These are phyloP conservation scores for Lentinus polychrous DNA, from an alignment of 1,284 basidiomycete species.

Conservation along the genomic window DNA sequence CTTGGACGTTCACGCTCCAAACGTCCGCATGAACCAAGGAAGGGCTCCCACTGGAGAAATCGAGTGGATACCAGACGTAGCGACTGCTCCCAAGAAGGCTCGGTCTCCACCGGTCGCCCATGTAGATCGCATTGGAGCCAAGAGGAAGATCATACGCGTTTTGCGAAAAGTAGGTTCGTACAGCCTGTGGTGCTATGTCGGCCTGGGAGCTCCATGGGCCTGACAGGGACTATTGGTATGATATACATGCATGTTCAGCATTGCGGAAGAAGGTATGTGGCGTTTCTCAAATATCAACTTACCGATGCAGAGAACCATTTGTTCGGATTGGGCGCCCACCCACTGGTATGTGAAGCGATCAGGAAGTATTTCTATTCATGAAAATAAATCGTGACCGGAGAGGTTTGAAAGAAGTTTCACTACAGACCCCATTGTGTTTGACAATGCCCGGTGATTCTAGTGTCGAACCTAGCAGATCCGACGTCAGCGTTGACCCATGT, in stretches of 20 bases:
- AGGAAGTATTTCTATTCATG: constrained; percentile 45
- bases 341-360: constrained; percentile 54
- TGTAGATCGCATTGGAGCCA: constrained; percentile 47
- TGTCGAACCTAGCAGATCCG: constrained; percentile 37
- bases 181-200: constrained; percentile 45
- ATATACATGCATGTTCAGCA: not conserved
- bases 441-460: constrained; percentile 58
- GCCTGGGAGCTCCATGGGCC: constrained; percentile 51
- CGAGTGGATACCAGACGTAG: constrained; percentile 58
- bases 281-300: constrained; percentile 12
- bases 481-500: not conserved
- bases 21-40: constrained; percentile 51
- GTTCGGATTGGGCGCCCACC: constrained; percentile 59
- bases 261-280: not conserved
- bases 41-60: constrained; percentile 45
- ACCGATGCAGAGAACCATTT: constrained; percentile 50
- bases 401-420: too few species aligned
- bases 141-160: constrained; percentile 51
- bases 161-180: constrained; percentile 56
- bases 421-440: constrained; percentile 45
- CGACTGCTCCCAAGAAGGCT: constrained; percentile 46
- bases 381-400: not conserved
- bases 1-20: constrained; percentile 45
- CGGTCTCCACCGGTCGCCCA: constrained; percentile 63
- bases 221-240: constrained; percentile 37